Conservation (phyloP, 306 rosid species). For the Vigna hirtella region DNA sequence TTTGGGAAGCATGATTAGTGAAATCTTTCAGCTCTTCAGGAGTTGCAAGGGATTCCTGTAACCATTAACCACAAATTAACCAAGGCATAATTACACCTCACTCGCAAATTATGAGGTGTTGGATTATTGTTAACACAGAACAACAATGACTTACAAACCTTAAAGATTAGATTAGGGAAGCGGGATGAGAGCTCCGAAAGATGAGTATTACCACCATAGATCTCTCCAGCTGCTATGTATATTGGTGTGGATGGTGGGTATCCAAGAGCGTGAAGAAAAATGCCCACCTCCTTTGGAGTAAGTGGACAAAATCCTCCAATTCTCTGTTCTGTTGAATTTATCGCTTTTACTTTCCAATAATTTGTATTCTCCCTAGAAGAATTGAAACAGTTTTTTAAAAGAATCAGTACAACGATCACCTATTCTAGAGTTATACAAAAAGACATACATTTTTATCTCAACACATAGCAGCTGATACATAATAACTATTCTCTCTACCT, state of each 20-base stretch:
- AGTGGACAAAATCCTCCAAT: conserved; percentile 85
- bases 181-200: conserved; percentile 80
- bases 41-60: conserved; percentile 88
- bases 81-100: conserved; percentile 40
- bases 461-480: conserved; percentile 23
- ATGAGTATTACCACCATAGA: conserved; percentile 80
- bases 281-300: conserved; percentile 92
- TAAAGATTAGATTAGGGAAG: conserved; percentile 75
- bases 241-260: conserved; percentile 77
- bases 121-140: conserved; percentile 34
- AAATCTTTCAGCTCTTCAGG: conserved; percentile 79
- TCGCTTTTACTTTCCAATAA: conserved; percentile 86
- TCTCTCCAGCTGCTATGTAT: conserved; percentile 95
- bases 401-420: neutral
- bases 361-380: conserved; percentile 83
- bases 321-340: conserved; percentile 89
- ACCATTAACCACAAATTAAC: conserved; percentile 44
- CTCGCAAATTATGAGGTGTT: conserved; percentile 36
- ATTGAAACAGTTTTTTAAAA: conserved; percentile 33
- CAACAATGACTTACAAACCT: conserved; percentile 57
- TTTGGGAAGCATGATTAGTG: conserved; percentile 85
- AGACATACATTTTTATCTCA: neutral
- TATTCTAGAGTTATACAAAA: neutral
- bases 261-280: conserved; percentile 88
- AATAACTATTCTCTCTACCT: conserved; percentile 59